Base-by-base conservation (phyloP, 1,139 yeast species). In the Candida glucosophila region DNA sequence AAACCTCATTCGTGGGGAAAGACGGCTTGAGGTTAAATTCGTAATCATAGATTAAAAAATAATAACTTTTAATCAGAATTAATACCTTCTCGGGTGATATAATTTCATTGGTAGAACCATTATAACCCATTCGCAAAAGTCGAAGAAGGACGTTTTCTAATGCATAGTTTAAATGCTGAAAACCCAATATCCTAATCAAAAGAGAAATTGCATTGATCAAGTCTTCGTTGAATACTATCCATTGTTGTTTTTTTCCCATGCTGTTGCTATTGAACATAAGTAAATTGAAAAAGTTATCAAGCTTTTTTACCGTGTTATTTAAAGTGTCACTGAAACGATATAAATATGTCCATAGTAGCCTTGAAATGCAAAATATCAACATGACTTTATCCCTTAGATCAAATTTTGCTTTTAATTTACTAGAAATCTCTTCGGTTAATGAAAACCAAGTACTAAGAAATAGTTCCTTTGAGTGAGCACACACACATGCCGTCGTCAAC, bases 291-390 rank as follows among this genome's bases (percentile, higher is more conserved):
- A 90, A 54, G 4, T 54, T 49, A 32, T 64, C 59, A 39, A 56
- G 43, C 36, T 51, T 44, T 47, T 85, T 78, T 3, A 88, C 74
- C 0, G 95, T 86, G 33, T 81, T 79, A 46, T 88, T 88, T 38
- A 88, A 58, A 0, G 96, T 80, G 40, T 92, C 98, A 0, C 94
- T 72, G 36, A 88, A 74, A 32, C 98, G 65, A 48, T 79, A 83
- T 17, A 88, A 56, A 43, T 81, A 90, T 0, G 88, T 94, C 98
- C 98, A 92, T 1, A 81, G 52, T 18, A 92, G 57, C 30, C 95
- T 58, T 0, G 94, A 67, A 6, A 77, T 54, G 28, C 90, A 78
- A 0, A 73, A 70, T 9, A 83, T 67, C 27, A 75, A 67, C 2
- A 73, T 69, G 1, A 72, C 61, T 35, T 77, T 76, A 31, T 81